Conservation (phyloP, 495 filamentous ascomycete species). For the Penicillium antarcticum region DNA sequence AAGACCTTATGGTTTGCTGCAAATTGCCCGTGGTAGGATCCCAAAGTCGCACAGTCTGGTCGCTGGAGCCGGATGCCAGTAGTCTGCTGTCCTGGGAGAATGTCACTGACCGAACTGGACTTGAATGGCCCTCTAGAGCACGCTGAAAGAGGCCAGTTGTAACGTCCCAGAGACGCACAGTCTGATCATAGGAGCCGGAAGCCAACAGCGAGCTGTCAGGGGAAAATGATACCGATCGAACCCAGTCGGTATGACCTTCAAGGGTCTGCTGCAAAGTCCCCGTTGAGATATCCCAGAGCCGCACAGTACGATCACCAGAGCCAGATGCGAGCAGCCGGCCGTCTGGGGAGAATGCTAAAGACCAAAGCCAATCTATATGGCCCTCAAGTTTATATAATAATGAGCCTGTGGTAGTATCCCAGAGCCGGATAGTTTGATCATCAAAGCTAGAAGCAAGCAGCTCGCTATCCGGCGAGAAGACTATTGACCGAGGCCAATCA, state of each 20-base stretch:
- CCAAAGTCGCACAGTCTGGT: constrained; percentile 12
- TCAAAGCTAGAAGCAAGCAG: constrained; percentile 17
- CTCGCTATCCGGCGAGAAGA: constrained; percentile 23
- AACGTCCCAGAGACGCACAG: constrained; percentile 8
- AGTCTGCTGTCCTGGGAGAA: constrained; percentile 22
- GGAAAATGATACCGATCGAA: constrained; percentile 24
- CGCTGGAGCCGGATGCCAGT: constrained; percentile 15
- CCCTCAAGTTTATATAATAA: background rate
- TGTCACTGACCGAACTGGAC: constrained; percentile 11
- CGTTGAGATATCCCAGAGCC: constrained; percentile 9
- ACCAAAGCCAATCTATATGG: background rate
- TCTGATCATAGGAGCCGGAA: constrained; percentile 10
- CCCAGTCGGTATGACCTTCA: constrained; percentile 15
- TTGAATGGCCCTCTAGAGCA: constrained; percentile 13
- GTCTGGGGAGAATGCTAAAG: constrained; percentile 26
- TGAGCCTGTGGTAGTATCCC: constrained; percentile 6
- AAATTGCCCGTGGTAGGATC: constrained; percentile 4
- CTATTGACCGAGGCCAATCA: constrained; percentile 10
- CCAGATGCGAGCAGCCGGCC: constrained; percentile 18
- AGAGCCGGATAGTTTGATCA: constrained; percentile 8
- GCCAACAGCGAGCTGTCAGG: constrained; percentile 16
- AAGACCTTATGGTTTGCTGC: background rate
- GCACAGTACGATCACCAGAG: constrained; percentile 7
- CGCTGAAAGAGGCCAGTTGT: background rate
- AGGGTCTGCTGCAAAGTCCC: background rate